Evolutionary conservation across 2,329 filamentous ascomycete species (phyloP).

Genomic region (Aotearoamyces nothofagi): DNA sequence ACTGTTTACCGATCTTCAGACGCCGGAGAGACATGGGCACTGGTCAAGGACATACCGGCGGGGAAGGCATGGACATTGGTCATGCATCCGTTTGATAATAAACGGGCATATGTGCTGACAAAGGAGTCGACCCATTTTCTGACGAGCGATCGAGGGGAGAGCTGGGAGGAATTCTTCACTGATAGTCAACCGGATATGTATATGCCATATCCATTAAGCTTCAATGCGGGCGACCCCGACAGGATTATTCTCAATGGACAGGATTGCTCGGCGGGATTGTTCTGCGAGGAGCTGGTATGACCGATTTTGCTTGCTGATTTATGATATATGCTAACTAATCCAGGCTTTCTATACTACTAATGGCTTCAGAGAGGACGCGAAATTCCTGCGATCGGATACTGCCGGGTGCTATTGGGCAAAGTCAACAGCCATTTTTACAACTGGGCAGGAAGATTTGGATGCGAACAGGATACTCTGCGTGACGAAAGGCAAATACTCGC

Average conservation of each 20-base stretch:
- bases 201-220: slow-evolving; percentile 40
- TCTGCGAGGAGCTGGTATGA: slow-evolving; percentile 44
- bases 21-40: slow-evolving; percentile 65
- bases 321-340: no score
- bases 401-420: slow-evolving; percentile 82
- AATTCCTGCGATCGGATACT: slow-evolving; percentile 51
- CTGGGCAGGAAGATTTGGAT: slow-evolving; percentile 49
- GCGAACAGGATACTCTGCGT: slow-evolving; percentile 67
- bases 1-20: slow-evolving; percentile 66
- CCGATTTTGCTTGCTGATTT: no score
- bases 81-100: slow-evolving; percentile 65
- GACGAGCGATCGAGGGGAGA: slow-evolving; percentile 69
- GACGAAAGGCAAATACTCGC: slow-evolving; percentile 54
- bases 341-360: slow-evolving; percentile 61
- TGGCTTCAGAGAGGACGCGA: slow-evolving; percentile 57
- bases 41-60: slow-evolving; percentile 46
- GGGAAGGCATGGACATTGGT: slow-evolving; percentile 46
- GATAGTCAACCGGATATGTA: slow-evolving; percentile 39
- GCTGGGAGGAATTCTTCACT: slow-evolving; percentile 62
- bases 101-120: slow-evolving; percentile 70
- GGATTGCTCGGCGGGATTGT: slow-evolving; percentile 46
- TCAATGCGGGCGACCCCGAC: slow-evolving; percentile 71
- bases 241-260: slow-evolving; percentile 76
- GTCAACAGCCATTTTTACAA: slow-evolving; percentile 56
- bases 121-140: slow-evolving; percentile 58